Percentiles rank a stretch among this genome's conserved stretches.
Conservation (phyloP, 495 filamentous ascomycete species). For the Oidiodendron maius region DNA sequence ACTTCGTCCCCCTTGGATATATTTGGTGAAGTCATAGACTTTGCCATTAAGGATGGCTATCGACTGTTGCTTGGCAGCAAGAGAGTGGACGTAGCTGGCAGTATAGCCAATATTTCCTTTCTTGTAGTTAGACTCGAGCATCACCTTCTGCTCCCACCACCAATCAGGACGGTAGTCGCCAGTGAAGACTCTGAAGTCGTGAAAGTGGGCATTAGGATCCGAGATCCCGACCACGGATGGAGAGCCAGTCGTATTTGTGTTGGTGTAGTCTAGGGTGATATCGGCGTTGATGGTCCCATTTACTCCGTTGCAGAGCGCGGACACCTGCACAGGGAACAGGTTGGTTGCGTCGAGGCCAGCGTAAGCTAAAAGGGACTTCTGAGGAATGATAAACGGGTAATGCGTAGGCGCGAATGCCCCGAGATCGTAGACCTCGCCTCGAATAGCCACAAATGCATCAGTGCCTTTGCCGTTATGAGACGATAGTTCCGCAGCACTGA, state of each 20-base stretch:
- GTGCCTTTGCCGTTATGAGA: conserved; percentile 64
- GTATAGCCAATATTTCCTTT: conserved; percentile 88
- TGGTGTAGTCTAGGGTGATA: conserved; percentile 76
- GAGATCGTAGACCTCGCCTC: conserved; percentile 85
- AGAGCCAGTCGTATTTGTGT: conserved; percentile 66
- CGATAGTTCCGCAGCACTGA: conserved; percentile 70
- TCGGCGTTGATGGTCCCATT: conserved; percentile 58
- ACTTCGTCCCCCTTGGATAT: conserved; percentile 69
- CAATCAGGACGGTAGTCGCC: conserved; percentile 82
- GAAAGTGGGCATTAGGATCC: conserved; percentile 74
- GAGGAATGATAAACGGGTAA: conserved; percentile 69
- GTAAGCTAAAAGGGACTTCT: conserved; percentile 65
- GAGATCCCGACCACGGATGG: conserved; percentile 54
- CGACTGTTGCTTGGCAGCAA: conserved; percentile 55
- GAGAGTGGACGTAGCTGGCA: conserved; percentile 62
- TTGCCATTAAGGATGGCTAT: conserved; percentile 76
- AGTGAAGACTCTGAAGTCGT: conserved; percentile 85
- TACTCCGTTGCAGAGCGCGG: conserved; percentile 77
- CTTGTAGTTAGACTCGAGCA: conserved; percentile 71
- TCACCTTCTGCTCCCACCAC: conserved; percentile 80
- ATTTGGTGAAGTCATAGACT: conserved; percentile 90
- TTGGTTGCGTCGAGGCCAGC: conserved; percentile 79
- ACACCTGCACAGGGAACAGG: conserved; percentile 93
- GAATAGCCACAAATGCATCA: conserved; percentile 68
- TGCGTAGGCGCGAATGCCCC: conserved; percentile 67